Evolutionary conservation across 148 eudicot genomes (phyloP), one percentile per base, ranked within the genome.

Genomic region (Beta vulgaris): DNA sequence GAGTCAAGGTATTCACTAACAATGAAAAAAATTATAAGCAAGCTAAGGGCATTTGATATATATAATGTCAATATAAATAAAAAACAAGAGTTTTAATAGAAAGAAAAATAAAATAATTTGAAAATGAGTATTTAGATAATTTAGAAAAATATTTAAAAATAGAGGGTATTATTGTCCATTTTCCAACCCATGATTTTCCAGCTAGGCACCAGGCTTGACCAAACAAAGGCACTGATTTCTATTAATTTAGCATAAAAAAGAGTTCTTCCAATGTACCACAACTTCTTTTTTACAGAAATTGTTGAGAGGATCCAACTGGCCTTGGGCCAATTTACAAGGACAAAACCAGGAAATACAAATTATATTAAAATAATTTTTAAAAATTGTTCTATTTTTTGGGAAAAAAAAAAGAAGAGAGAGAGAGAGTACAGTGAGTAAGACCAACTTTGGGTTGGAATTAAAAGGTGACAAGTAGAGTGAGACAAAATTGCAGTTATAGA

Each of bases 261-360:
- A 37, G n/a, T 71, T 6, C 57, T 48, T 62, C 70, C 77, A 44
- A 74, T 44, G 44, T 55, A n/a, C 26, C 40, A 11, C 0, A 7
- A 0, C 19, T 44, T 73, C 11, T 34, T 48, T 73, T 73, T 73
- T 19, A 13, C 28, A n/a, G 7, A 37, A 37, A 13, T 28, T 28
- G 55, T 40, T 54, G 60, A 55, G 73, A 68, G 73, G 72, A 75
- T 79, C 77, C 82, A 79, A 46, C 82, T 79, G 82, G 73, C 77
- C 37, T 53, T 40, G 59, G 59, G 73, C 15, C 77, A 79, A 79
- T 54, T 37, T 44, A 73, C 77, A 54, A 65, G 58, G 81, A 78
- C 81, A 78, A 66, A n/a, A 28, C 54, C 32, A 53, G 75, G 37
- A 61, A 75, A 62, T 53, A 15, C 31, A 32, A 15, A 40, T 1